These are phyloP conservation scores for Septoria linicola DNA, from an alignment of 2,329 filamentous ascomycete genomes.

Conservation along the genomic window DNA sequence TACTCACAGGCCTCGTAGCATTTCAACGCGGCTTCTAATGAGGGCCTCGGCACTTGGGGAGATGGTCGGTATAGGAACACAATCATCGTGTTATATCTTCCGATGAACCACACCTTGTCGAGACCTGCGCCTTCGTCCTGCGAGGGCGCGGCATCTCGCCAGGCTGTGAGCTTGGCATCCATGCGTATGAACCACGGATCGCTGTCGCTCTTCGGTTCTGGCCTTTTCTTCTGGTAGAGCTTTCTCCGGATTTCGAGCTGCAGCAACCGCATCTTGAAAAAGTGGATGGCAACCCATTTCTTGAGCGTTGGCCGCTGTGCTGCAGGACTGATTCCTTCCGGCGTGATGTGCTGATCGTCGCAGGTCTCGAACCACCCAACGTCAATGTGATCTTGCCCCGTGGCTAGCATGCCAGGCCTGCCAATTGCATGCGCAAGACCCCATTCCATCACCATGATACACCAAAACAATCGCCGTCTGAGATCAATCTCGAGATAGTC, in stretches of 20 bases:
- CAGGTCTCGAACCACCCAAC: conserved; percentile 81
- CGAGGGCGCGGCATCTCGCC: conserved; percentile 74
- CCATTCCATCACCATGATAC: conserved; percentile 82
- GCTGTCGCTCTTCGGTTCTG: conserved; percentile 72
- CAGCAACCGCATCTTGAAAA: conserved; percentile 83
- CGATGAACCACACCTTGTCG: conserved; percentile 65
- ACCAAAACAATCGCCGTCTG: conserved; percentile 85
- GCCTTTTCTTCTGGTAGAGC: conserved; percentile 79
- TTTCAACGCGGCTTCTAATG: conserved; percentile 70
- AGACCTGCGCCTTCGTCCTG: conserved; percentile 67
- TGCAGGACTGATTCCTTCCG: conserved; percentile 67
- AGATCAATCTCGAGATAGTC: conserved; percentile 82
- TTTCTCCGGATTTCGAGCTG: conserved; percentile 85
- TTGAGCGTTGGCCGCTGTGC: conserved; percentile 69
- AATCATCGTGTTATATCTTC: conserved; percentile 80
- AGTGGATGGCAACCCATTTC: conserved; percentile 88
- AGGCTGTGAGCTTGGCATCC: conserved; percentile 72
- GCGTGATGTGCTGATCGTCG: conserved; percentile 79
- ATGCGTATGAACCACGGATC: conserved; percentile 87
- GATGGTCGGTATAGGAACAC: conserved; percentile 87
- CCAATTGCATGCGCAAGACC: conserved; percentile 86
- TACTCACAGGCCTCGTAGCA: conserved; percentile 81
- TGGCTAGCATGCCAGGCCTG: conserved; percentile 80
- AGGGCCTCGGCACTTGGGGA: conserved; percentile 85
- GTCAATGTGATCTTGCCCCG: conserved; percentile 76